Evolutionary conservation across 139 green algal genomes (phyloP), one percentile per base, ranked within the genome.

Genomic region (Haematococcus lacustris): DNA sequence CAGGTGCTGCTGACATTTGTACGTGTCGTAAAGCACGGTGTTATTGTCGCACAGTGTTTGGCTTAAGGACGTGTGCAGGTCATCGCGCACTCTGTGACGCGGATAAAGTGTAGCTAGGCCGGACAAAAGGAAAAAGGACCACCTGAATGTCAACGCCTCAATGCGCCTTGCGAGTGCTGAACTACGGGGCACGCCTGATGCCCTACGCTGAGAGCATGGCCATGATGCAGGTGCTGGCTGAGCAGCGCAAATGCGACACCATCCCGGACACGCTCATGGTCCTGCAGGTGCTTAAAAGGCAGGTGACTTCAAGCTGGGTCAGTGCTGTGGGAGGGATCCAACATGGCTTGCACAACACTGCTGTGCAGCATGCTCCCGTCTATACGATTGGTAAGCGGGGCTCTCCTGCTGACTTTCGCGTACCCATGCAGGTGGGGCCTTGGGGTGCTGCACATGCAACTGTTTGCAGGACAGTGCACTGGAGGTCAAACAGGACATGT

Each of bases 381-480:
- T 96, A 91, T 81, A 96, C 92, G 0, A 66, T 97, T 30, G 92
- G 92, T n/a, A 96, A 95, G 73, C 75, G 91, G 23, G 91, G 92
- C 32, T 74, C n/a, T 9, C 17, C 43, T 0, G 51, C 66, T 1
- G 86, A 95, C 66, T 90, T 96, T 51, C 79, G 64, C 0, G 75
- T 67, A 0, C 71, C 77, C 1, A 30, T 57, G 30, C 9, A 87
- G 77, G 81, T 87, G 35, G 1, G 60, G 35, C n/a, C 35, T 25
- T 38, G 34, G 9, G 25, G 5, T 9, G 5, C 50, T 51, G 38
- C 7, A 25, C 1, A 17, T 71, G 66, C 17, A 38, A 39, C 0
- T 62, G 66, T 32, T 33, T 41, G 35, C 23, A 51, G 66, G 25
- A 26, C 35, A 30, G 23, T 68, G 39, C 40, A 71, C 25, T 25